Conservation (phyloP, 129 eudicot genomes). For the Artemisia argyi region DNA sequence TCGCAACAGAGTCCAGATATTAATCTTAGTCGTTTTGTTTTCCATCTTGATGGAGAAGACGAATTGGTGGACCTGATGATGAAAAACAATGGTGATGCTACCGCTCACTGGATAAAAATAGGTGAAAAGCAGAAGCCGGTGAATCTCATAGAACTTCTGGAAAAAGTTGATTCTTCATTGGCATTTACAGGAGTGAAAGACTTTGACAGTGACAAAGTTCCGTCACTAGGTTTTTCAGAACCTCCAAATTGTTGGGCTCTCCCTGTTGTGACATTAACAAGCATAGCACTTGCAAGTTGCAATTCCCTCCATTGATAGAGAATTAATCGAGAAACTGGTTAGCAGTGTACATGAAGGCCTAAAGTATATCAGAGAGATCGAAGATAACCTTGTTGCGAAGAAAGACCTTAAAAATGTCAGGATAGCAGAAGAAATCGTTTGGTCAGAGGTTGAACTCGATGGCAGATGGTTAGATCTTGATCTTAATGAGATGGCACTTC, state of each 20-base stretch:
- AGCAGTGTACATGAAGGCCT: conserved; percentile 56
- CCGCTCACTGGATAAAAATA: conserved; percentile 49
- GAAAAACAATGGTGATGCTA: conserved; percentile 43
- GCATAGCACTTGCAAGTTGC: conserved; percentile 63
- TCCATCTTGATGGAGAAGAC: conserved; percentile 85
- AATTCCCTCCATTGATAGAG: conserved; percentile 35
- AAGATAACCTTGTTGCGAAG: conserved; percentile 33
- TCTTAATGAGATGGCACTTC: conserved; percentile 37
- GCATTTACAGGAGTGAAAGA: conserved; percentile 42
- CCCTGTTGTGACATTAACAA: conserved; percentile 73
- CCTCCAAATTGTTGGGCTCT: conserved; percentile 88
- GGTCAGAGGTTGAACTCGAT: conserved; percentile 64
- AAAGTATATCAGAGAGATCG: conserved; percentile 44
- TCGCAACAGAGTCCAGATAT: not conserved
- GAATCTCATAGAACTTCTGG: conserved; percentile 46
- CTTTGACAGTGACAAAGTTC: conserved; percentile 50
- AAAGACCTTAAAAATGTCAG: conserved; percentile 37
- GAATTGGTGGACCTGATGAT: conserved; percentile 53
- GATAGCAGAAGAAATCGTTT: conserved; percentile 62
- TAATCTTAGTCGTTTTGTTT: conserved; percentile 47
- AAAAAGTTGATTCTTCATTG: conserved; percentile 20
- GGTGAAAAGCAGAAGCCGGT: conserved; percentile 58
- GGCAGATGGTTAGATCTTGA: conserved; percentile 68
- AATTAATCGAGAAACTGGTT: conserved; percentile 36
- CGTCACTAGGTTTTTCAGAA: conserved; percentile 41